phyloP scores from a whole-genome alignment of 768 basidiomycete species.

The Infundibulicybe gibba region DNA sequence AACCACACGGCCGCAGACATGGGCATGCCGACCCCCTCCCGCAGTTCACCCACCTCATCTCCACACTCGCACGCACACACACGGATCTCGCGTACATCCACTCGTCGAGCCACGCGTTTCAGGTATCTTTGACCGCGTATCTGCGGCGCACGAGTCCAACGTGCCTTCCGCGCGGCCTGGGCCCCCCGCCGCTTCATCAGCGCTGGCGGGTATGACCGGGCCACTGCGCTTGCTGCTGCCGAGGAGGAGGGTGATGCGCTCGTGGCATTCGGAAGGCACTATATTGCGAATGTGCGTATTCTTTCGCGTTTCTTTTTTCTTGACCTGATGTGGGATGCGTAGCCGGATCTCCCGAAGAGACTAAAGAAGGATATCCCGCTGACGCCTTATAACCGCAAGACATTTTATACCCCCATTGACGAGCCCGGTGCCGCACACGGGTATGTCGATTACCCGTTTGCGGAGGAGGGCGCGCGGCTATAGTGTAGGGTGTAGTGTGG shows the following conservation, averaged over 20 bases:
- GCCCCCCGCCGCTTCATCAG: conserved; percentile 32
- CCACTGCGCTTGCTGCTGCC: conserved; percentile 31
- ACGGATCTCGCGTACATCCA: conserved; percentile 53
- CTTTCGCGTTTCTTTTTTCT: neutral
- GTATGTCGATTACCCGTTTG: neutral
- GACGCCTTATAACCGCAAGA: conserved; percentile 6
- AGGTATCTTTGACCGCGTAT: conserved; percentile 8
- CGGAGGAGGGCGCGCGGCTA: neutral
- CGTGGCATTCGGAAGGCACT: conserved; percentile 25
- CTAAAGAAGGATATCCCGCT: conserved; percentile 30
- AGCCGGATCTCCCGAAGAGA: conserved; percentile 41
- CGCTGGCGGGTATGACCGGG: conserved; percentile 40
- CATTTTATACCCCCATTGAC: neutral
- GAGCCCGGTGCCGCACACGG: neutral
- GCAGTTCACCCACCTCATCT: conserved; percentile 48
- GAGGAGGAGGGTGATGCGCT: conserved; percentile 24
- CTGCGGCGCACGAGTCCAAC: conserved; percentile 23
- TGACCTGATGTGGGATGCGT: neutral
- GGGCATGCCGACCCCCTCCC: conserved; percentile 53
- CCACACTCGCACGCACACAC: conserved; percentile 29
- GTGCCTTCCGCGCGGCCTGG: conserved; percentile 46
- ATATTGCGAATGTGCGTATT: conserved; percentile 27
- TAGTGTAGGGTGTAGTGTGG: too few species aligned
- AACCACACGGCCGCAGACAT: conserved; percentile 32
- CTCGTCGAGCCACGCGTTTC: conserved; percentile 32